Percentiles rank a stretch among this genome's conserved stretches.
Conservation (phyloP, 2,329 filamentous ascomycete species). For the Hyphodiscus sp. region DNA sequence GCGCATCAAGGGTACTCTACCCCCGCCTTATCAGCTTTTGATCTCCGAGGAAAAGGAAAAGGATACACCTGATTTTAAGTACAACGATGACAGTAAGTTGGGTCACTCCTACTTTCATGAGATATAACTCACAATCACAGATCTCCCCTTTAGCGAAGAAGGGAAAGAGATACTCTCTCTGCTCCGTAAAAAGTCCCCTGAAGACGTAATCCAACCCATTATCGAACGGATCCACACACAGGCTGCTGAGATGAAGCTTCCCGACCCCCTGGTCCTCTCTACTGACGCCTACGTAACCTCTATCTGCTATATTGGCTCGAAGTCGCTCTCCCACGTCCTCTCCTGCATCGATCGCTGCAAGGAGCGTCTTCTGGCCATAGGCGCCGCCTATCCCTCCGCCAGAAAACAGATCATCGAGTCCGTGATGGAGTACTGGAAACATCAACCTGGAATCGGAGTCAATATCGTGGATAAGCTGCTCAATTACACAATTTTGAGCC, state of each 20-base stretch:
- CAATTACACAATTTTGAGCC: constrained; percentile 92
- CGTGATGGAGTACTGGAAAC: constrained; percentile 87
- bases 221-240: constrained; percentile 77
- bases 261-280: constrained; percentile 74
- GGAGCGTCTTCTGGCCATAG: constrained; percentile 75
- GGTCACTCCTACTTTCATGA: not conserved
- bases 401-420: constrained; percentile 83
- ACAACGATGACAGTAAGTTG: constrained; percentile 61
- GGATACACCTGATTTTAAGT: constrained; percentile 96
- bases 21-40: constrained; percentile 71
- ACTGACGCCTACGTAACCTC: constrained; percentile 92
- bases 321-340: constrained; percentile 91
- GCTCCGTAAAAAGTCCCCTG: constrained; percentile 75
- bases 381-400: constrained; percentile 65
- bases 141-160: constrained; percentile 74
- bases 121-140: constrained; percentile 35
- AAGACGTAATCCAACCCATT: constrained; percentile 78
- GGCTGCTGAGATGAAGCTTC: constrained; percentile 60
- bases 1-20: constrained; percentile 88
- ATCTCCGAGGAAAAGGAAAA: constrained; percentile 87
- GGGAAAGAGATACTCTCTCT: constrained; percentile 76
- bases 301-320: constrained; percentile 88
- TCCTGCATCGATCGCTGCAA: constrained; percentile 95
- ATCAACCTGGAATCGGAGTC: constrained; percentile 86
- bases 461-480: constrained; percentile 94